These are phyloP conservation scores for Blastocystis sp. DNA, from an alignment of 352 stramenopile genomes.

Conservation along the genomic window DNA sequence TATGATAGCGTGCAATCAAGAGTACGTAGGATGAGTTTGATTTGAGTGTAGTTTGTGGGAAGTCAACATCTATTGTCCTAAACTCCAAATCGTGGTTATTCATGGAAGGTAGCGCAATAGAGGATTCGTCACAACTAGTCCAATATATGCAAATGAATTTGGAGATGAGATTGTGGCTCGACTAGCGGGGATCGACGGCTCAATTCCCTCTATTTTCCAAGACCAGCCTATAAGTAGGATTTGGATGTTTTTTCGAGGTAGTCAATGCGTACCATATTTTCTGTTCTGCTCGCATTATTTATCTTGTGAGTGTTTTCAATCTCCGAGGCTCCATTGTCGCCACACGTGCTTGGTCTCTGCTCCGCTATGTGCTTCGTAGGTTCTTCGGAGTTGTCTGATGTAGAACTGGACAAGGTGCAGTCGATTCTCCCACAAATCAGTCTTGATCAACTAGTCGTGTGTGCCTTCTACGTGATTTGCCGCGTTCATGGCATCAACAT, in stretches of 20 bases:
- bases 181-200: not conserved
- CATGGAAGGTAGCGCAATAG: not conserved
- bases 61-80: conserved; percentile 54
- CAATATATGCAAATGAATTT: conserved; percentile 45
- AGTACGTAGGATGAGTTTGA: not conserved
- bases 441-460: conserved; percentile 23
- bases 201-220: not conserved
- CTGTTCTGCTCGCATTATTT: conserved; percentile 30
- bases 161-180: conserved; percentile 28
- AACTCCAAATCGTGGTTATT: conserved; percentile 36
- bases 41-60: conserved; percentile 33
- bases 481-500: not conserved
- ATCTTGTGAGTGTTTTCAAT: conserved; percentile 17
- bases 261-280: conserved; percentile 37
- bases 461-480: conserved; percentile 23
- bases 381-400: not conserved
- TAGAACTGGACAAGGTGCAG: not conserved
- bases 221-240: not conserved
- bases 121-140: not conserved
- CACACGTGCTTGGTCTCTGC: not conserved
- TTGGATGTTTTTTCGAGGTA: not conserved
- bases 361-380: not conserved
- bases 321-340: not conserved
- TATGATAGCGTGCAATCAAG: conserved; percentile 21
- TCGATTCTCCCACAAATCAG: not conserved